Evolutionary conservation across 2,329 filamentous ascomycete species (phyloP).

Genomic region (Talaromyces sp.): DNA sequence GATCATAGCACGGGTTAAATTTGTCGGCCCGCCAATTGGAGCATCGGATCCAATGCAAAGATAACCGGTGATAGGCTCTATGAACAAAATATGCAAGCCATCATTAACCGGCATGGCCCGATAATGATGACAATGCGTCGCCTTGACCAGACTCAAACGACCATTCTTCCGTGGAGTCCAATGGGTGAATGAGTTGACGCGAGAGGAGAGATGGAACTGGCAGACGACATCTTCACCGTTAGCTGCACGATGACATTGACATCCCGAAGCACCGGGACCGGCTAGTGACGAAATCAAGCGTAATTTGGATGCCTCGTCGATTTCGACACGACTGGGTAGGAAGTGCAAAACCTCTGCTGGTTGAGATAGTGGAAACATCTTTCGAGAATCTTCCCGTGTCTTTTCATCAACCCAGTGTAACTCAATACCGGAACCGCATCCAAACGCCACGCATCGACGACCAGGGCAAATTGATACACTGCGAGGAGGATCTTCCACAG

Average conservation of each 20-base stretch:
- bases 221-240: slow-evolving; percentile 27
- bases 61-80: slow-evolving; percentile 56
- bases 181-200: slow-evolving; percentile 31
- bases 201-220: slow-evolving; percentile 32
- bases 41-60: slow-evolving; percentile 64
- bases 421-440: slow-evolving; percentile 62
- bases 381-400: slow-evolving; percentile 40
- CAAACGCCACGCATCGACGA: slow-evolving; percentile 64
- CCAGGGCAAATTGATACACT: slow-evolving; percentile 66
- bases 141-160: slow-evolving; percentile 38
- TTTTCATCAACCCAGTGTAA: slow-evolving; percentile 59
- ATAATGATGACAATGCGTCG: slow-evolving; percentile 58
- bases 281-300: slow-evolving; percentile 63
- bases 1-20: slow-evolving; percentile 59
- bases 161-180: slow-evolving; percentile 25
- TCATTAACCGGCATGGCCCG: slow-evolving; percentile 64
- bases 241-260: slow-evolving; percentile 29
- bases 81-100: slow-evolving; percentile 64
- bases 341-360: slow-evolving; percentile 55
- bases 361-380: slow-evolving; percentile 43
- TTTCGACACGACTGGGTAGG: slow-evolving; percentile 53
- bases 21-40: slow-evolving; percentile 57
- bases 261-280: slow-evolving; percentile 37
- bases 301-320: slow-evolving; percentile 57
- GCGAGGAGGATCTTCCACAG: slow-evolving; percentile 61